Percentiles rank a stretch among this genome's conserved stretches.
These are phyloP conservation scores for Camellia granthamiana DNA, from an alignment of 148 eudicot species.

Conservation along the genomic window DNA sequence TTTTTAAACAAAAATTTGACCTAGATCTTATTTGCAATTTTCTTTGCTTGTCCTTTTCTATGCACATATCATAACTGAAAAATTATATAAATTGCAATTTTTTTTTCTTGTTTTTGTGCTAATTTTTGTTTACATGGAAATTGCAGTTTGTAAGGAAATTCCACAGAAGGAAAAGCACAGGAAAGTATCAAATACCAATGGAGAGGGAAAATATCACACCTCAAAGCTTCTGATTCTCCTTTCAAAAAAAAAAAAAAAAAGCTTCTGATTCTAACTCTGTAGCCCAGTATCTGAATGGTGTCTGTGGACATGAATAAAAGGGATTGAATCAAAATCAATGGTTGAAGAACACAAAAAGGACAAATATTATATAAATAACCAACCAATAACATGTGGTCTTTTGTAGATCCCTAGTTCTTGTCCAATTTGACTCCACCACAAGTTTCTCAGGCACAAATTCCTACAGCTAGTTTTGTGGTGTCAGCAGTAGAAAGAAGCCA, in stretches of 20 bases:
- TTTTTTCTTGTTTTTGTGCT: neutral
- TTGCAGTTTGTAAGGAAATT: slow-evolving; percentile 13
- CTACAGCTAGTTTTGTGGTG: neutral
- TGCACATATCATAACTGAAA: no score
- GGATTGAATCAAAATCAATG: neutral
- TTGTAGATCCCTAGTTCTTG: slow-evolving; percentile 4
- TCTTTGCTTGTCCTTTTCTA: no score
- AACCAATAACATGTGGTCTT: neutral
- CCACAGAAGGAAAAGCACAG: neutral
- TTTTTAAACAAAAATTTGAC: no score
- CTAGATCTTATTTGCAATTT: no score
- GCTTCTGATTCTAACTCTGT: neutral
- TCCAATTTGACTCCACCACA: slow-evolving; percentile 4
- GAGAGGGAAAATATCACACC: neutral
- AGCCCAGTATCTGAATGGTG: neutral
- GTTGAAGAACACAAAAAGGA: slow-evolving; percentile 3
- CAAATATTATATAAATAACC: neutral
- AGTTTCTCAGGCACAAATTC: neutral
- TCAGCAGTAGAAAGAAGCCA: neutral
- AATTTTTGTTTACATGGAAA: neutral
- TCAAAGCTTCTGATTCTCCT: neutral
- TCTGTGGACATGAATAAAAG: neutral
- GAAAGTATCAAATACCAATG: neutral
- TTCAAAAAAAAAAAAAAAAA: no score
- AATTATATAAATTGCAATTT: no score